Percentiles rank a stretch among this genome's conserved stretches.
Evolutionary conservation across 129 eudicot species (phyloP).

Genomic region (Ambrosia artemisiifolia): DNA sequence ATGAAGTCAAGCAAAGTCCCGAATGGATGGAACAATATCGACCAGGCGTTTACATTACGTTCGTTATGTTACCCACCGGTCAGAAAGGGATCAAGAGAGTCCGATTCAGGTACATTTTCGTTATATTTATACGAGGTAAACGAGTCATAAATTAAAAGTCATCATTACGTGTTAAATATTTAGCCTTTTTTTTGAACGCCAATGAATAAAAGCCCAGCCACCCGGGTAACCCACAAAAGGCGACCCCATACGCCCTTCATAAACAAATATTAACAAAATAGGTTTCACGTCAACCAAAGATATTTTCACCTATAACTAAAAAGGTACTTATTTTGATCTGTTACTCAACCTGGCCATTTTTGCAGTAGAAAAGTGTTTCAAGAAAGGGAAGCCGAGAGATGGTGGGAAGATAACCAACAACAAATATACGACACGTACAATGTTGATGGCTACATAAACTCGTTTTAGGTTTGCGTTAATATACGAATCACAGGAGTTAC

Average conservation of each 20-base stretch:
- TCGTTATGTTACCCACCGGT: conserved; percentile 42
- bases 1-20: conserved; percentile 23
- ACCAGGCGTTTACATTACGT: conserved; percentile 56
- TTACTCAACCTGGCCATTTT: not conserved
- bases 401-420: conserved; percentile 65
- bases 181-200: too few relatives aligned
- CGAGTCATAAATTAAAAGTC: too few relatives aligned
- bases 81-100: conserved; percentile 57
- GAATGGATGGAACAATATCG: conserved; percentile 59
- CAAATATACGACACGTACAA: conserved; percentile 41
- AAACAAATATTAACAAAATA: too few relatives aligned
- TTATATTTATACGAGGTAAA: not conserved
- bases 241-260: too few relatives aligned
- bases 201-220: too few relatives aligned
- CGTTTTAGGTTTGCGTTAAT: conserved; percentile 11
- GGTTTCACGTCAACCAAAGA: too few relatives aligned
- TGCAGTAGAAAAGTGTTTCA: conserved; percentile 54
- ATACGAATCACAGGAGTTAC: not conserved
- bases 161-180: too few relatives aligned
- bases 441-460: conserved; percentile 45
- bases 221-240: too few relatives aligned
- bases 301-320: too few relatives aligned
- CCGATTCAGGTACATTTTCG: conserved; percentile 57
- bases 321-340: too few relatives aligned
- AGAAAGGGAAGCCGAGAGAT: conserved; percentile 55